A percentile compares a stretch with the other conserved stretches of the same genome.
phyloP scores from a whole-genome alignment of 495 filamentous ascomycete species.

The Neurospora tetrasperma region DNA sequence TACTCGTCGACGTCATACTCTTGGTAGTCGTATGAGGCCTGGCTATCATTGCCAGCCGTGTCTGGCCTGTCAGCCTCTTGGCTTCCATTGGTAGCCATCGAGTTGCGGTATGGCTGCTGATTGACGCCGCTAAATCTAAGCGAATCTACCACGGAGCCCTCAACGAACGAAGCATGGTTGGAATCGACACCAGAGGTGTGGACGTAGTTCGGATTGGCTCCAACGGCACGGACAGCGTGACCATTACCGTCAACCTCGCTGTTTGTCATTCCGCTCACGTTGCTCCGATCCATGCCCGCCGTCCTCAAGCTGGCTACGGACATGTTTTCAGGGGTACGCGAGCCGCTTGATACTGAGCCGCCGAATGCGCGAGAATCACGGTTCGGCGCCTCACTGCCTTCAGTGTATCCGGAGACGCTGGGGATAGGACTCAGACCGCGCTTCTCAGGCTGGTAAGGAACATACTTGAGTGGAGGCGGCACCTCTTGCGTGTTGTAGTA shows the following conservation, averaged over 20 bases:
- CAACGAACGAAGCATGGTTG: constrained; percentile 75
- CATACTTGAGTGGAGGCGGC: constrained; percentile 44
- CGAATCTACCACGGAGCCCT: constrained; percentile 71
- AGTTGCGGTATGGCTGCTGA: constrained; percentile 22
- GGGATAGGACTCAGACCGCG: constrained; percentile 77
- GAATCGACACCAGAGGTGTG: constrained; percentile 71
- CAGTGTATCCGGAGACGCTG: constrained; percentile 69
- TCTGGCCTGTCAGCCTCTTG: constrained; percentile 20
- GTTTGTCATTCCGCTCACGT: constrained; percentile 56
- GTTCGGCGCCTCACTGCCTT: constrained; percentile 37
- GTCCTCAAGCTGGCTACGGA: constrained; percentile 30
- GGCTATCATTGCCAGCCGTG: constrained; percentile 20
- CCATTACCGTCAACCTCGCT: constrained; percentile 56
- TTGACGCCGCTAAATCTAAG: constrained; percentile 31
- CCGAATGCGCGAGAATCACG: constrained; percentile 30
- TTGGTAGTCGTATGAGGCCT: constrained; percentile 20
- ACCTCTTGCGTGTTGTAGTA: constrained; percentile 46
- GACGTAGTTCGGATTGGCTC: constrained; percentile 64
- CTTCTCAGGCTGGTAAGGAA: constrained; percentile 45
- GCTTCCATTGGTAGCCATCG: constrained; percentile 28
- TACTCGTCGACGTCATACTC: constrained; percentile 46
- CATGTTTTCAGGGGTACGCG: constrained; percentile 7
- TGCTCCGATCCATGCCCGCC: constrained; percentile 43
- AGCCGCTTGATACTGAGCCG: not conserved
- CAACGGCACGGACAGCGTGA: constrained; percentile 56